Conservation (phyloP, 495 filamentous ascomycete species). For the Talaromyces proteolyticus region DNA sequence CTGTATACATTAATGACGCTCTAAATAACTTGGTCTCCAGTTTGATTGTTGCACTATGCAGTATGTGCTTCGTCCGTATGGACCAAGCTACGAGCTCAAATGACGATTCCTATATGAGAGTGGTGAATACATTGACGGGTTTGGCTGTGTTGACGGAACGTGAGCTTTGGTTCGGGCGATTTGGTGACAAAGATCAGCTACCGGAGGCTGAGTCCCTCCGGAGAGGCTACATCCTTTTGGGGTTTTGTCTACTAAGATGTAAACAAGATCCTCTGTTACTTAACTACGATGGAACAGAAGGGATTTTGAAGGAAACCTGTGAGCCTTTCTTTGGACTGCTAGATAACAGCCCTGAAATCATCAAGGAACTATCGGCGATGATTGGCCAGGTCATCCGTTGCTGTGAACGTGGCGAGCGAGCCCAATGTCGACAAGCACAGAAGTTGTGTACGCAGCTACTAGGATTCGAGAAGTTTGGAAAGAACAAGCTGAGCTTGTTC, state of each 20-base stretch:
- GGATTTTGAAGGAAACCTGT: conserved; percentile 11
- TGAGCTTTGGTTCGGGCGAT: conserved; percentile 12
- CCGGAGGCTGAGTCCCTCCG: conserved; percentile 24
- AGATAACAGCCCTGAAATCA: conserved; percentile 21
- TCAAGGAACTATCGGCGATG: conserved; percentile 32
- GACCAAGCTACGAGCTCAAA: conserved; percentile 8
- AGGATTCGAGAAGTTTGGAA: conserved; percentile 18
- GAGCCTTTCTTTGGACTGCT: conserved; percentile 19
- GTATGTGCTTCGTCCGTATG: conserved; percentile 35
- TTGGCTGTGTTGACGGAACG: conserved; percentile 22
- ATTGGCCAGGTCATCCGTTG: conserved; percentile 31
- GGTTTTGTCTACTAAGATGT: conserved; percentile 26
- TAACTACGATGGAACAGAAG: conserved; percentile 6
- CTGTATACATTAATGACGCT: conserved; percentile 36
- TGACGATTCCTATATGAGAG: conserved; percentile 13
- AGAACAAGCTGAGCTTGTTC: conserved; percentile 19
- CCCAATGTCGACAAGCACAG: conserved; percentile 14
- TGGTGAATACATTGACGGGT: conserved; percentile 19
- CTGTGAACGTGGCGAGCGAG: conserved; percentile 20
- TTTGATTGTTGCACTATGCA: conserved; percentile 34
- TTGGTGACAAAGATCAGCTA: conserved; percentile 4
- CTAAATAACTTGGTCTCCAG: conserved; percentile 38
- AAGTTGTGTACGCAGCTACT: conserved; percentile 26
- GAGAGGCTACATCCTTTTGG: conserved; percentile 31
- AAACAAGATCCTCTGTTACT: conserved; percentile 12